Evolutionary conservation across 2,329 filamentous ascomycete genomes (phyloP).

Genomic region (Claviceps arundinis): DNA sequence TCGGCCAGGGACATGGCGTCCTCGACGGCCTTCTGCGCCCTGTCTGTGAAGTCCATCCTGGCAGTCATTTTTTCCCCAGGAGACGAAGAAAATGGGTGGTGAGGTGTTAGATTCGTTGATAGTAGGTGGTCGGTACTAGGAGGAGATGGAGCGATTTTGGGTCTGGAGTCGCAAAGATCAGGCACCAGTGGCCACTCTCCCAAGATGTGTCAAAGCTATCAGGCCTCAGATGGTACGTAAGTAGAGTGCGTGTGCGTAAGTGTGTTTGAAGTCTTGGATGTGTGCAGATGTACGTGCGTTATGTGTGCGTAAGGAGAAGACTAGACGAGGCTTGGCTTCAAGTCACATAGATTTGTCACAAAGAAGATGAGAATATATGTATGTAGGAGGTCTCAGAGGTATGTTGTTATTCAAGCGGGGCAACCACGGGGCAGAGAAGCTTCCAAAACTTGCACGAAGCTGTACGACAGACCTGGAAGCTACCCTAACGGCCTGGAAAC

Average conservation of each 20-base stretch:
- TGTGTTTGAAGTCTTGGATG: not conserved
- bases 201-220: no score
- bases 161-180: no score
- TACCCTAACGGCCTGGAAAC: slow-evolving; percentile 13
- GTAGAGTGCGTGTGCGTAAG: not conserved
- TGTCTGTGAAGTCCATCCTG: slow-evolving; percentile 85
- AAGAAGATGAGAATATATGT: not conserved
- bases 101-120: no score
- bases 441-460: slow-evolving; percentile 1
- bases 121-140: no score
- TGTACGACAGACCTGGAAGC: slow-evolving; percentile 8
- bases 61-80: slow-evolving; percentile 45
- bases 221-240: no score
- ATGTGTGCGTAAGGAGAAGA: not conserved
- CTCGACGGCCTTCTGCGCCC: slow-evolving; percentile 77
- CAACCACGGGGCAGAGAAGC: not conserved
- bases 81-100: not conserved
- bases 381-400: no score
- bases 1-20: slow-evolving; percentile 80
- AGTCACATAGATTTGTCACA: no score
- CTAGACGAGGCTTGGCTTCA: not conserved
- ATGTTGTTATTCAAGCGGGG: not conserved
- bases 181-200: no score
- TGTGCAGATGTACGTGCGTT: not conserved
- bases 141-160: no score